Evolutionary conservation across 495 filamentous ascomycete genomes (phyloP).

Genomic region (Filosporella fistucella): DNA sequence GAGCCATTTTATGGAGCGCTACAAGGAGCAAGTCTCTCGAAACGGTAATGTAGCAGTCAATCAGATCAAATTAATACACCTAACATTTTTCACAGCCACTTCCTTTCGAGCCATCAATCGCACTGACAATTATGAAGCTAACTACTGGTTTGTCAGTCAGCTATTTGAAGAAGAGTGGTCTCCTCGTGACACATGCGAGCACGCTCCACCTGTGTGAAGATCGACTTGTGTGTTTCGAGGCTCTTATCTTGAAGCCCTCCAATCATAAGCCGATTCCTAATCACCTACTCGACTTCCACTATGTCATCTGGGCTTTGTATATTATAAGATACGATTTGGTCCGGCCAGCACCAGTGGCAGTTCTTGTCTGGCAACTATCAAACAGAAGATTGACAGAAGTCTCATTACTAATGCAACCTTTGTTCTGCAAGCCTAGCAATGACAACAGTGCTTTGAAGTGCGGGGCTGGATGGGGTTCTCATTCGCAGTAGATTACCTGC

Average conservation of each 20-base stretch:
- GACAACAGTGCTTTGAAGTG: slow-evolving; percentile 14
- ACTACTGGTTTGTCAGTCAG: slow-evolving; percentile 35
- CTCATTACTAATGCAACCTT: too few relatives aligned
- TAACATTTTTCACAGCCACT: slow-evolving; percentile 14
- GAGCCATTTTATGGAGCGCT: slow-evolving; percentile 29
- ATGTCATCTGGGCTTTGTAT: too few relatives aligned
- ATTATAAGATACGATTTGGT: too few relatives aligned
- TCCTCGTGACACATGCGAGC: slow-evolving; percentile 32
- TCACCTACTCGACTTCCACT: too few relatives aligned
- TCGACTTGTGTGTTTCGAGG: slow-evolving; percentile 19
- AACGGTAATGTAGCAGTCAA: slow-evolving; percentile 21
- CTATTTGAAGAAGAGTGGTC: slow-evolving; percentile 33
- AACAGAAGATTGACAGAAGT: too few relatives aligned
- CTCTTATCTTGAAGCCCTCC: too few relatives aligned
- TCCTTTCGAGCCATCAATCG: slow-evolving; percentile 26
- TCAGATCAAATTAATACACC: background rate
- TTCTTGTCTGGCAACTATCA: too few relatives aligned
- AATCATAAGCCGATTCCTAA: too few relatives aligned
- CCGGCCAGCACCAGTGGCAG: too few relatives aligned
- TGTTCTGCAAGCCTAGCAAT: slow-evolving; percentile 15
- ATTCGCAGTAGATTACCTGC: too few relatives aligned
- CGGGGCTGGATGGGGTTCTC: too few relatives aligned
- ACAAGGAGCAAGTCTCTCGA: slow-evolving; percentile 24
- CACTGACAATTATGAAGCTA: slow-evolving; percentile 27
- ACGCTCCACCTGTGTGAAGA: slow-evolving; percentile 23